Evolutionary conservation across 2,329 filamentous ascomycete species (phyloP), one percentile per base, ranked within the genome.

Genomic region (Ascosphaera acerosa): DNA sequence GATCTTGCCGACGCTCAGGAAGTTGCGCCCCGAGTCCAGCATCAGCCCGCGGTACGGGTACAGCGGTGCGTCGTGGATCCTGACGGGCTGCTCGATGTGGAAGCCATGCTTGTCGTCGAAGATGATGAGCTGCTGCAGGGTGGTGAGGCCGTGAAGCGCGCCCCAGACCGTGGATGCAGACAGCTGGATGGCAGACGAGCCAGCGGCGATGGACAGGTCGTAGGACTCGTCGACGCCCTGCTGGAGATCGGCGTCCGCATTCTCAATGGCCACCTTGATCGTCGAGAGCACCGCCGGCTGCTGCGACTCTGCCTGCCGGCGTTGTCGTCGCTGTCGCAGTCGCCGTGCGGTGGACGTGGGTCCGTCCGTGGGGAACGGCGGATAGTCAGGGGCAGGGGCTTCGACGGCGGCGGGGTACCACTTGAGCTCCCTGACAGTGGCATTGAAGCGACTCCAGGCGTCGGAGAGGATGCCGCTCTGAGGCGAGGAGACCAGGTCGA

Each of bases 221-320:
- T 66, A 66, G n/a, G 61, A 63, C 40, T 66, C 62, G 34, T 66
- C 59, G 15, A 65, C 61, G 3, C 59, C 62, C 38, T 66, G 61
- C 41, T 64, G 54, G 18, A 67, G 47, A 35, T 59, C 51, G 3
- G 57, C 60, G 9, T 51, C 37, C 26, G 42, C 42, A 39, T 67
- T 48, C 4, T 49, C 38, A 16, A 68, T 46, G 4, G 54, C 44
- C 28, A 67, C 46, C 16, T 57, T 49, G 22, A 67, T 47, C 9
- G 45, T 46, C 3, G 39, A 51, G n/a, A 66, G 43, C 16, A 37
- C 40, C 10, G 41, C 38, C 16, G 29, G 30, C 31, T 36, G 38
- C 28, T 2, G 41, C 32, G 4, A 37, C 34, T 15, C 39, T 44
- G 19, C 50, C 48, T 42, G 51, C 48, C 18, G 34, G 34, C 32